Base-by-base conservation (phyloP, 257 asterid species). In the Leonotis leonurus region DNA sequence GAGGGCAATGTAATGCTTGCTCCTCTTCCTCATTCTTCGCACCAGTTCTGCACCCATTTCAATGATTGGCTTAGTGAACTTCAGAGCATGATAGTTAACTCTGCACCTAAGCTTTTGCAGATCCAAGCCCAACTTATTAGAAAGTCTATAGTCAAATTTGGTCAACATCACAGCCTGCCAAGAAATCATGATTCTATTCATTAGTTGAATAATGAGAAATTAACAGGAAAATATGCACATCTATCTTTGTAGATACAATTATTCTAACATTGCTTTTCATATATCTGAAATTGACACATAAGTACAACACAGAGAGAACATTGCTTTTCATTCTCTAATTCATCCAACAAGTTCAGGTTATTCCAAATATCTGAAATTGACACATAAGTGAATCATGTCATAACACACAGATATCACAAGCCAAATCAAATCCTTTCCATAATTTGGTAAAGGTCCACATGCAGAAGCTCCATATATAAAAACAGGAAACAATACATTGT, bases 71-170 rank as follows among this genome's bases (percentile, higher is more conserved):
- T 85, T 70, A 39, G 96, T 86, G 85, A 93, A 93, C 83, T 75
- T 93, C 73, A 93, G 78, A 20, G 99, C 94, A 43, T 89, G 99
- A 79, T 89, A 93, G 67, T 93, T 93, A 50, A 82, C 96, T 81
- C 97, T 84, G 75, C 99, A 89, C 67, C 99, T 77, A 69, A 93
- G 97, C 84, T 85, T 93, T 75, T 93, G 99, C 65, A 85, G 72
- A 57, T 93, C 99, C 17, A 76, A 64, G 56, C 75, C 80, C 81
- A 93, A 73, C 78, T 69, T 83, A 81, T 89, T 93, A 65, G 99
- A 71, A 78, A 93, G 99, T 71, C 97, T 88, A 58, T 93, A 93
- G 77, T 93, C 97, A 60, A 82, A 93, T 74, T 89, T 93, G 80
- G 84, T 85, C 78, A 93, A 76, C 82, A 82, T 88, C 61, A 93